phyloP scores from a whole-genome alignment of 768 basidiomycete species.

The Termitomyces sp. region DNA sequence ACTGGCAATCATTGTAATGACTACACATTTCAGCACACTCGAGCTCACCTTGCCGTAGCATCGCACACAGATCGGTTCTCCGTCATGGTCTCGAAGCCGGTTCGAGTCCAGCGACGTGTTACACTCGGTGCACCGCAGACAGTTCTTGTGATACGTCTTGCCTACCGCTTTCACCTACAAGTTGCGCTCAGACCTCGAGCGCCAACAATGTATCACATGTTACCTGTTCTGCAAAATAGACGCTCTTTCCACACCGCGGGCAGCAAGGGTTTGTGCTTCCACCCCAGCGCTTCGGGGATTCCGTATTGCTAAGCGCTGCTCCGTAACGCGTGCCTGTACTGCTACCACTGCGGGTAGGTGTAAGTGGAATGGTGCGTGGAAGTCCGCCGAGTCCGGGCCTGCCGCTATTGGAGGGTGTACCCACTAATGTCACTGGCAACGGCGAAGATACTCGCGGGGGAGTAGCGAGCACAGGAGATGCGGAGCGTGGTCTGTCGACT shows the following conservation, averaged over 20 bases:
- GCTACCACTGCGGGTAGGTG: slow-evolving; percentile 24
- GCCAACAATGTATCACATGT: not conserved
- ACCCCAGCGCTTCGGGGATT: slow-evolving; percentile 45
- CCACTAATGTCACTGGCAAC: slow-evolving; percentile 1
- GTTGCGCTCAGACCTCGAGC: slow-evolving; percentile 3
- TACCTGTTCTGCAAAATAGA: slow-evolving; percentile 86
- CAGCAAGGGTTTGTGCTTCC: slow-evolving; percentile 51
- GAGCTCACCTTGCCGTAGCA: slow-evolving; percentile 63
- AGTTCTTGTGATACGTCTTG: slow-evolving; percentile 75
- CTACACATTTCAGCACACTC: not conserved
- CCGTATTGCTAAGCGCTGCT: slow-evolving; percentile 38
- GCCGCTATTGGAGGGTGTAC: slow-evolving; percentile 37
- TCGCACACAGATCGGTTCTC: slow-evolving; percentile 60
- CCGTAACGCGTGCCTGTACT: slow-evolving; percentile 67
- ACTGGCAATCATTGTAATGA: slow-evolving; percentile 29
- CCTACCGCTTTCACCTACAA: slow-evolving; percentile 75
- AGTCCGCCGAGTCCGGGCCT: slow-evolving; percentile 40
- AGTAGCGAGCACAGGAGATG: slow-evolving; percentile 18
- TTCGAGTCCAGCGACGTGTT: slow-evolving; percentile 65
- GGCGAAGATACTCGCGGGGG: slow-evolving; percentile 28
- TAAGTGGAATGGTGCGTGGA: slow-evolving; percentile 52
- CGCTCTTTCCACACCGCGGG: slow-evolving; percentile 65
- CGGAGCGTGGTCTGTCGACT: slow-evolving; percentile 8
- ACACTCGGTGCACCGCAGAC: slow-evolving; percentile 74
- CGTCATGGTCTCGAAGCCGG: slow-evolving; percentile 72